These are phyloP conservation scores for Quambalaria eucalypti DNA, from an alignment of 1,284 basidiomycete genomes.

Conservation along the genomic window DNA sequence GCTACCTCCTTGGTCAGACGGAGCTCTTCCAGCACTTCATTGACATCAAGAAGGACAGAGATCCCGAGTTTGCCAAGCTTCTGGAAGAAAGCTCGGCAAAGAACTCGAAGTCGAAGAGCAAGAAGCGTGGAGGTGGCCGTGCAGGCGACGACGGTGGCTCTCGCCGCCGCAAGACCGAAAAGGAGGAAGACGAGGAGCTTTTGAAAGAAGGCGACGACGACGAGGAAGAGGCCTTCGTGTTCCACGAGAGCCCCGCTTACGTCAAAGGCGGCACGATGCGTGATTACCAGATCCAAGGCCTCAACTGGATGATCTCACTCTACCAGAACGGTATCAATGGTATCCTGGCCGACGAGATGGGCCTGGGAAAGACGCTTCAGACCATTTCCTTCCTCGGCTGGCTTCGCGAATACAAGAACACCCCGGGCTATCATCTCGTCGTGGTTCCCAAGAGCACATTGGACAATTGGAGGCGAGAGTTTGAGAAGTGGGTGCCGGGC, in stretches of 20 bases:
- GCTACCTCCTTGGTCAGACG: constrained; percentile 44
- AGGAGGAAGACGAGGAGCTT: constrained; percentile 68
- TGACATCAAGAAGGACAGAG: constrained; percentile 58
- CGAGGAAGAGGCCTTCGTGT: constrained; percentile 56
- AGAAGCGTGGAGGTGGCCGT: neutral
- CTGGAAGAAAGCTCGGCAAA: constrained; percentile 55
- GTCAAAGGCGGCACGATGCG: constrained; percentile 71
- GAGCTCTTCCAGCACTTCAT: constrained; percentile 47
- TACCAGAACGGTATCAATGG: constrained; percentile 39
- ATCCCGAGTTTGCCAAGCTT: constrained; percentile 85
- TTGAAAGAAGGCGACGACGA: constrained; percentile 69
- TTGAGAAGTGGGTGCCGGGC: constrained; percentile 75
- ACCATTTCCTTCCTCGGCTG: constrained; percentile 96
- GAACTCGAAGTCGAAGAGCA: constrained; percentile 16
- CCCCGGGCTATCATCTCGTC: constrained; percentile 76
- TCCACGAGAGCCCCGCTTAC: constrained; percentile 35
- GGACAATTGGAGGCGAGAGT: constrained; percentile 93
- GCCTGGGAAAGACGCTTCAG: constrained; percentile 94
- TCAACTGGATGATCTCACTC: constrained; percentile 14
- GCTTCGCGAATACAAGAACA: constrained; percentile 73
- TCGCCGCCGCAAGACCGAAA: constrained; percentile 81
- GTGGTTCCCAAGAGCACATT: constrained; percentile 96
- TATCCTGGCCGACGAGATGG: constrained; percentile 55
- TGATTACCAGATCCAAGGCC: constrained; percentile 60
- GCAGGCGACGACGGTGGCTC: constrained; percentile 50